phyloP scores from a whole-genome alignment of 306 rosid species.

The Boehmeria nivea region DNA sequence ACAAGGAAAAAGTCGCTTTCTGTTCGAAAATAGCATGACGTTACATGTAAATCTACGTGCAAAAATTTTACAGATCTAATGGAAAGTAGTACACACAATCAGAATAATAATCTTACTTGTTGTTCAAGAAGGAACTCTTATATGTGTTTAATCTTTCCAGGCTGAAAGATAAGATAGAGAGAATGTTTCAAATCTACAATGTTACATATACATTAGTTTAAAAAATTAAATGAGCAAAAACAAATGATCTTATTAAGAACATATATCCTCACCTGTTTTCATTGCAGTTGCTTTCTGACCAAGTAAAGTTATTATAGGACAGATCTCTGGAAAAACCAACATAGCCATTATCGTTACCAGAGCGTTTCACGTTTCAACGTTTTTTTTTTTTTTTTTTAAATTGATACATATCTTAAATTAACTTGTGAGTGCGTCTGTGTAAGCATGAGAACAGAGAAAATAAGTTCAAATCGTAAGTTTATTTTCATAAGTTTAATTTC shows the following conservation, averaged over 20 bases:
- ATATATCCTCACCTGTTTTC: not conserved
- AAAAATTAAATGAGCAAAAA: not conserved
- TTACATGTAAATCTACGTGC: not conserved
- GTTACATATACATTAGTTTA: not conserved
- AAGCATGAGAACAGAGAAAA: no score
- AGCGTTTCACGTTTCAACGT: no score
- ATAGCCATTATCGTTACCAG: no score
- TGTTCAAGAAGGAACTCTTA: not conserved
- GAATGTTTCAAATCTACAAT: no score
- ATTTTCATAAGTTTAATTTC: no score
- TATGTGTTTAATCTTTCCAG: constrained; percentile 1
- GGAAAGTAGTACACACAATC: not conserved
- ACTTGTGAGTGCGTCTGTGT: no score
- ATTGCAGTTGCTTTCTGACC: not conserved
- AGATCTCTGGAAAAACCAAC: constrained; percentile 56
- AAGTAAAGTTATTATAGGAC: constrained; percentile 69
- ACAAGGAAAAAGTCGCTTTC: constrained; percentile 6
- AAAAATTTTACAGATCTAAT: not conserved
- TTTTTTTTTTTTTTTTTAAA: no score
- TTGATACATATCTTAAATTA: no score
- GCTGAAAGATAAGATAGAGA: not conserved
- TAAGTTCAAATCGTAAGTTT: no score
- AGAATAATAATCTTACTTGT: not conserved
- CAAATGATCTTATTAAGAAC: no score
- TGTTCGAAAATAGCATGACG: not conserved